Percentiles rank a stretch among this genome's conserved stretches.
Conservation (phyloP, 2,329 filamentous ascomycete genomes). For the Penicillium oxalicum region DNA sequence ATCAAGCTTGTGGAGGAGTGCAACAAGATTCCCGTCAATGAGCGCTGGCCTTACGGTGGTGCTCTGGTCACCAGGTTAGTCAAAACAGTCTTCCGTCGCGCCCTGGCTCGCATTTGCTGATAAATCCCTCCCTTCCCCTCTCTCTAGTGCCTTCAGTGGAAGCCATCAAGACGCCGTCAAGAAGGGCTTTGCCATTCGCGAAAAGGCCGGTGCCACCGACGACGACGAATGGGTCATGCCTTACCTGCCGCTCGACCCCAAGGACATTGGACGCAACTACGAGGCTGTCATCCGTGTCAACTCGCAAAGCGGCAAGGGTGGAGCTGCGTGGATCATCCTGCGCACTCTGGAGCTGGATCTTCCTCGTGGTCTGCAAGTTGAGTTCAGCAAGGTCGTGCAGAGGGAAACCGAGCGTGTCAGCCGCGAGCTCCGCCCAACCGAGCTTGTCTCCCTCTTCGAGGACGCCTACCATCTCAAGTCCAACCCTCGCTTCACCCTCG, state of each 20-base stretch:
- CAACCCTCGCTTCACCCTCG: conserved; percentile 76
- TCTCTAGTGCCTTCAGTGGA: conserved; percentile 3
- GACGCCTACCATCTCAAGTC: conserved; percentile 75
- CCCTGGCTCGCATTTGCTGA: not conserved
- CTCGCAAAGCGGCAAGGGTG: conserved; percentile 91
- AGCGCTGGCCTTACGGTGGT: conserved; percentile 83
- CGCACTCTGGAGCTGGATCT: conserved; percentile 85
- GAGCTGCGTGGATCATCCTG: conserved; percentile 89
- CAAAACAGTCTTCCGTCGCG: not conserved
- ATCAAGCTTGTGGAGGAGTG: conserved; percentile 86
- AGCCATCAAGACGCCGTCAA: conserved; percentile 93
- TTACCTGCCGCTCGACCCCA: conserved; percentile 86
- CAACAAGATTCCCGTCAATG: conserved; percentile 92
- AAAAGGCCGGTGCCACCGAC: conserved; percentile 52
- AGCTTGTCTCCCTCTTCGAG: conserved; percentile 86
- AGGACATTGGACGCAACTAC: conserved; percentile 94
- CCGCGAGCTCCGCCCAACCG: conserved; percentile 73
- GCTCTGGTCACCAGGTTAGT: conserved; percentile 5
- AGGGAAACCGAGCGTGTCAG: conserved; percentile 70
- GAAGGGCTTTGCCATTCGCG: conserved; percentile 68
- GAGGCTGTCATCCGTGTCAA: conserved; percentile 98
- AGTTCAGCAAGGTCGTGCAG: conserved; percentile 85
- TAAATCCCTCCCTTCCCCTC: conserved; percentile 35
- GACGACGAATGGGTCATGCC: conserved; percentile 77
- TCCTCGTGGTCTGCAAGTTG: conserved; percentile 84